These are phyloP conservation scores for Erythrobasidium yunnanense DNA, from an alignment of 768 basidiomycete genomes.

Conservation along the genomic window DNA sequence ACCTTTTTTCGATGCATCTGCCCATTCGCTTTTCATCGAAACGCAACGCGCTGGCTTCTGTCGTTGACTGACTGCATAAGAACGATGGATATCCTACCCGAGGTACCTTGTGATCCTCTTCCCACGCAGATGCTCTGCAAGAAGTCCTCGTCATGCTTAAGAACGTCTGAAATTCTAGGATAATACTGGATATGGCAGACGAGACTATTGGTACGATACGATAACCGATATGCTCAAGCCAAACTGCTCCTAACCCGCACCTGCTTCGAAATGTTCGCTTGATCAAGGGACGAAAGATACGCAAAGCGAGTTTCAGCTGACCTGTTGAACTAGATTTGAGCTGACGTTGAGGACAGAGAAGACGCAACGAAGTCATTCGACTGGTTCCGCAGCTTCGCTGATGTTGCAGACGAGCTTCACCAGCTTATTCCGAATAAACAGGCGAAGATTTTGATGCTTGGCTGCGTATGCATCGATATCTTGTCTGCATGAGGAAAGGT, in stretches of 20 bases:
- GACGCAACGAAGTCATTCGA: constrained; percentile 2
- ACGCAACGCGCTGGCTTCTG: too few relatives aligned
- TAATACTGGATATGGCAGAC: constrained; percentile 15
- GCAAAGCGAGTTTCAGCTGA: constrained; percentile 5
- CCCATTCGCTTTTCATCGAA: too few relatives aligned
- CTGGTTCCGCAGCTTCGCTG: constrained; percentile 10
- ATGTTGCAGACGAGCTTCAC: constrained; percentile 15
- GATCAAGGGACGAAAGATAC: constrained; percentile 16
- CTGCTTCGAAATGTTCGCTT: neutral
- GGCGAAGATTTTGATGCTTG: constrained; percentile 10
- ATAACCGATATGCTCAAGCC: neutral
- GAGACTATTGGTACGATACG: constrained; percentile 8
- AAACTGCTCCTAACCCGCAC: neutral
- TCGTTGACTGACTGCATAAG: too few relatives aligned
- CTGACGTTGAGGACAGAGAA: neutral
- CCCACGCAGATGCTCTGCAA: too few relatives aligned
- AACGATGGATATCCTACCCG: neutral
- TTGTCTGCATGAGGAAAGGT: too few relatives aligned
- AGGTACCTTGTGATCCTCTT: neutral
- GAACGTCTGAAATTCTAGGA: neutral
- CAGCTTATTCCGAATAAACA: neutral
- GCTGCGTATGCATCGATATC: constrained; percentile 12
- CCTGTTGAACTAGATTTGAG: too few relatives aligned
- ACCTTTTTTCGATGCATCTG: too few relatives aligned
- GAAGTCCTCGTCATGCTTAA: too few relatives aligned